phyloP scores from a whole-genome alignment of 2,329 filamentous ascomycete species.

The Ophiostoma montium region DNA sequence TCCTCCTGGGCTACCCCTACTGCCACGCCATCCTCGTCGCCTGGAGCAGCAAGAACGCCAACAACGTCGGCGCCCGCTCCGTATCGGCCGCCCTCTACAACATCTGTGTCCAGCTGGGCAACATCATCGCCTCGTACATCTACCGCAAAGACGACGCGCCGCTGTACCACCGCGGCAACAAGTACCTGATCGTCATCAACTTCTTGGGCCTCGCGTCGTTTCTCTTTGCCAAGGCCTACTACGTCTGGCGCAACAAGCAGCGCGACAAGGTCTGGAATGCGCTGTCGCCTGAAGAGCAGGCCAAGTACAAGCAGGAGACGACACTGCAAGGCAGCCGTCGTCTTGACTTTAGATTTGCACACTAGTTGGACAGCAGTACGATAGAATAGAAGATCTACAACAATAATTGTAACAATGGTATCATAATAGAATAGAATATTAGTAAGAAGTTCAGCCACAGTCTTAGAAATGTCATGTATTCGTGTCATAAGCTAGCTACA shows the following conservation, averaged over 20 bases:
- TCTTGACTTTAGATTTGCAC: conserved; percentile 26
- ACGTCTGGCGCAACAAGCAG: conserved; percentile 34
- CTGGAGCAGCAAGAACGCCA: conserved; percentile 47
- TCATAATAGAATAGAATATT: no score
- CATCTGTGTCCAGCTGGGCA: conserved; percentile 32
- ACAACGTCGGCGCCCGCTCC: conserved; percentile 46
- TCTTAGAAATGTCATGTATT: no score
- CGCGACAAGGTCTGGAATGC: conserved; percentile 32
- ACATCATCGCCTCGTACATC: conserved; percentile 28
- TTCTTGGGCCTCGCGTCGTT: conserved; percentile 22
- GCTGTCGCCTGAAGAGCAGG: conserved; percentile 33
- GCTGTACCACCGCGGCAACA: conserved; percentile 29
- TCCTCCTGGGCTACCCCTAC: conserved; percentile 36
- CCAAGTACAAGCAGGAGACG: conserved; percentile 32
- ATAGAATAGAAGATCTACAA: no score
- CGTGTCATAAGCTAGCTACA: no score
- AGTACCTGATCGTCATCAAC: conserved; percentile 25
- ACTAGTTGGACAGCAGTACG: neutral
- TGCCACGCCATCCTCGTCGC: conserved; percentile 32
- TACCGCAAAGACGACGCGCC: conserved; percentile 30
- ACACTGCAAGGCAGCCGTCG: conserved; percentile 29
- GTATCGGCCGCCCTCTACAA: conserved; percentile 50
- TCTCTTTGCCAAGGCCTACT: conserved; percentile 26
- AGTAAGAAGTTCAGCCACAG: no score
- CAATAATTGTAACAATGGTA: no score